Evolutionary conservation across 441 rosid genomes (phyloP).

Genomic region (Theobroma grandiflorum): DNA sequence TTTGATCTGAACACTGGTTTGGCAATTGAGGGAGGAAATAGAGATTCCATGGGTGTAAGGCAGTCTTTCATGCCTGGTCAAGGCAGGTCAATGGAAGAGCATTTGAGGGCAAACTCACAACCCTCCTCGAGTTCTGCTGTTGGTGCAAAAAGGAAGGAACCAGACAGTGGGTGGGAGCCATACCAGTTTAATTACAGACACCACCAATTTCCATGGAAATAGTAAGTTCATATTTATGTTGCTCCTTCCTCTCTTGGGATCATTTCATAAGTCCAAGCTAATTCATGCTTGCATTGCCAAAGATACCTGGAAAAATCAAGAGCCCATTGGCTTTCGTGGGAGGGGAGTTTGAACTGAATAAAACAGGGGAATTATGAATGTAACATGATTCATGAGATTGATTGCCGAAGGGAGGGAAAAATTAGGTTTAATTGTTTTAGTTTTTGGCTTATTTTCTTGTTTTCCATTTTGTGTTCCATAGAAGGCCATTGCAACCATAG

Average conservation of each 20-base stretch:
- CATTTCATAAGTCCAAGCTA: conserved; percentile 35
- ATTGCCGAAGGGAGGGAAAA: conserved; percentile 43
- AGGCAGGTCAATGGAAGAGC: conserved; percentile 66
- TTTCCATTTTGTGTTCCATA: conserved; percentile 44
- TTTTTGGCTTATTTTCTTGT: conserved; percentile 35
- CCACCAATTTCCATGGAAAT: conserved; percentile 84
- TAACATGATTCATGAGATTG: conserved; percentile 61
- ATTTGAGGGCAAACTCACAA: conserved; percentile 54
- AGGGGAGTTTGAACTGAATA: conserved; percentile 53
- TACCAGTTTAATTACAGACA: conserved; percentile 51
- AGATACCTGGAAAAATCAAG: conserved; percentile 36
- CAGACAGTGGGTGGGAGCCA: conserved; percentile 80
- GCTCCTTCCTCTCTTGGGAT: conserved; percentile 22
- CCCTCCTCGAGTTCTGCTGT: conserved; percentile 70
- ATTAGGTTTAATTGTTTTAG: conserved; percentile 49
- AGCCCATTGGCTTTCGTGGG: conserved; percentile 53
- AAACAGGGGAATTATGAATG: conserved; percentile 48
- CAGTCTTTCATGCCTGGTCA: conserved; percentile 71
- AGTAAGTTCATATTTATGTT: conserved; percentile 32
- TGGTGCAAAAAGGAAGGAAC: conserved; percentile 86
- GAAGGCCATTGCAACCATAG: conserved; percentile 53
- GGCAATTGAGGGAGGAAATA: conserved; percentile 65
- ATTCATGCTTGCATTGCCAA: conserved; percentile 35
- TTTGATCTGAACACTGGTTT: conserved; percentile 81
- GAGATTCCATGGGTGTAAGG: conserved; percentile 61